A percentile compares a stretch with the other conserved stretches of the same genome.
Evolutionary conservation across 2,329 filamentous ascomycete genomes (phyloP).

Genomic region (Lanzia echinophila): DNA sequence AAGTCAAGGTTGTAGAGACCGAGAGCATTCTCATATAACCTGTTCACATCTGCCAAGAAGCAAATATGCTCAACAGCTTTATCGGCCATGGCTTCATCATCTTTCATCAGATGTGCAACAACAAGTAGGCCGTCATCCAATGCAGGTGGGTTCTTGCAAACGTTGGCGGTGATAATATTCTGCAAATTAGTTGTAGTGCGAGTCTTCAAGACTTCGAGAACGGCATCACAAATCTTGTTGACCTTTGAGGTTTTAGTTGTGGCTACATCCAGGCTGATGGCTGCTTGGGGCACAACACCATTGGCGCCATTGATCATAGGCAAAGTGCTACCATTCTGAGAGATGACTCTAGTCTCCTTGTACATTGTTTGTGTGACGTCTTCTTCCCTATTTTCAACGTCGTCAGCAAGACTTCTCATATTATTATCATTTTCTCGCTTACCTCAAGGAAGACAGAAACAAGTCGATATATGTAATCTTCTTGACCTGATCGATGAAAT

Average conservation of each 20-base stretch:
- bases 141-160: slow-evolving; percentile 88
- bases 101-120: slow-evolving; percentile 64
- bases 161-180: slow-evolving; percentile 89
- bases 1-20: slow-evolving; percentile 90
- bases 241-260: slow-evolving; percentile 52
- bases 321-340: slow-evolving; percentile 26
- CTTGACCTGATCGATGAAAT: slow-evolving; percentile 79
- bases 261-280: slow-evolving; percentile 13
- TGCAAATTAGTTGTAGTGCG: slow-evolving; percentile 64
- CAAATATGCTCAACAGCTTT: slow-evolving; percentile 93
- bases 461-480: slow-evolving; percentile 80
- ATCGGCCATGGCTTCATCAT: slow-evolving; percentile 68
- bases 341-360: slow-evolving; percentile 64
- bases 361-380: slow-evolving; percentile 94
- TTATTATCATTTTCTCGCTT: slow-evolving; percentile 15
- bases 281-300: not conserved
- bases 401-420: slow-evolving; percentile 23
- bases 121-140: slow-evolving; percentile 77
- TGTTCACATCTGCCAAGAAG: slow-evolving; percentile 90
- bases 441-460: slow-evolving; percentile 81
- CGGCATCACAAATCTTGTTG: slow-evolving; percentile 81
- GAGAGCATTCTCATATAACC: slow-evolving; percentile 82
- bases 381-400: slow-evolving; percentile 55
- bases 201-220: slow-evolving; percentile 60
- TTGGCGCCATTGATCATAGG: slow-evolving; percentile 19